phyloP scores from a whole-genome alignment of 2,329 filamentous ascomycete genomes.

The Blastomyces emzantsi region DNA sequence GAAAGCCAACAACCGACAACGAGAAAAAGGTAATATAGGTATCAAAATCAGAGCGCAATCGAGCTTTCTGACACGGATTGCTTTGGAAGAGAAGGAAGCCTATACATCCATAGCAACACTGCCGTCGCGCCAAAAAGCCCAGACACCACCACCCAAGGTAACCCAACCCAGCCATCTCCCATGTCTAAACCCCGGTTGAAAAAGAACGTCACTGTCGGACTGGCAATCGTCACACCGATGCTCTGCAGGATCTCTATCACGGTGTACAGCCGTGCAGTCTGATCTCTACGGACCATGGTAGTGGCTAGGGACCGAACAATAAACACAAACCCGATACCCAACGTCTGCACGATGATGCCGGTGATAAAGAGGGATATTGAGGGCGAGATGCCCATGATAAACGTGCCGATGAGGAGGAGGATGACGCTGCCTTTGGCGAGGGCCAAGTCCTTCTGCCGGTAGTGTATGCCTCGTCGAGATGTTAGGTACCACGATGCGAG shows the following conservation, averaged over 20 bases:
- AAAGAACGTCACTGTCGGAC: constrained; percentile 36
- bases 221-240: constrained; percentile 40
- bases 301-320: constrained; percentile 41
- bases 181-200: constrained; percentile 40
- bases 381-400: constrained; percentile 40
- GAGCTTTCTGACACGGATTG: neutral
- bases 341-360: constrained; percentile 40
- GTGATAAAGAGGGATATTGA: constrained; percentile 36
- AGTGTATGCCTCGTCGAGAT: constrained; percentile 28
- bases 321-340: constrained; percentile 41
- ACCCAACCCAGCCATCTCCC: constrained; percentile 40
- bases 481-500: constrained; percentile 32
- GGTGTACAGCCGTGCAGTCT: constrained; percentile 42
- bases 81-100: constrained; percentile 1
- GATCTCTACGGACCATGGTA: constrained; percentile 39
- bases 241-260: constrained; percentile 43
- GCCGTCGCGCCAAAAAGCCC: constrained; percentile 21
- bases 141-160: constrained; percentile 39
- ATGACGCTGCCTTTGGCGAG: constrained; percentile 39
- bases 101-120: constrained; percentile 5
- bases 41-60: neutral
- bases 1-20: too few species aligned
- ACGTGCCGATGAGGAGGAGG: constrained; percentile 35
- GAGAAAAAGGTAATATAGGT: neutral
- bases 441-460: constrained; percentile 38